Evolutionary conservation across 1,139 yeast species (phyloP), one percentile per base, ranked within the genome.

Genomic region (Nakaseomyces nivariensis): DNA sequence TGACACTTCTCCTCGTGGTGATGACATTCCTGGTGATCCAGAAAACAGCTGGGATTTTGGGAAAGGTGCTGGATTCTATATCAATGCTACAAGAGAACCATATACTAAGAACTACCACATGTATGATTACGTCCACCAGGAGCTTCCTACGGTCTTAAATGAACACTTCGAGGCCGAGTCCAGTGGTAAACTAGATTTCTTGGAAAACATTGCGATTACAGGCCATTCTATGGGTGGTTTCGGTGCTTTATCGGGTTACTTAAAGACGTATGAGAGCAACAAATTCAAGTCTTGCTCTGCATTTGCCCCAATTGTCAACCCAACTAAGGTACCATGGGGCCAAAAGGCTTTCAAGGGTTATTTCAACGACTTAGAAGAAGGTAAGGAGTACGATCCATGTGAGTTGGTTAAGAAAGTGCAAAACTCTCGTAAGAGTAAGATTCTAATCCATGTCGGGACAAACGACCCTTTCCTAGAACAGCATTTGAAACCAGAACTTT

Each of bases 211-310:
- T 49, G 78, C 92, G 29, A 81, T 92, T 56, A 82, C 94, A 9
- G 97, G 97, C 43, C 97, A 92, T 67, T 92, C 98, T 2, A 92
- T 92, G 97, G 98, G 98, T 47, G 98, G 98, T 0, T 88, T 78
- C 66, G 98, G 98, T 49, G 96, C 98, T 0, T 70, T 92, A 53
- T 72, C 84, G 50, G 82, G 95, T 13, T 90, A 79, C 65, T 71
- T 92, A 51, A 78, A 75, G 56, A 81, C 85, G 64, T 88, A 92
- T 1, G 73, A 73, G 61, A 49, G 51, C 5, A 49, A 51, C 29
- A 51, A 54, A 34, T 92, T 85, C 73, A 79, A 78, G 66, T 81
- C 95, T 1, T 94, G 86, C 37, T 80, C 90, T 54, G 97, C 97
- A 0, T 92, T 92, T 71, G 80, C 97, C 0, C 97, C 98, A 51